Evolutionary conservation across 1,139 yeast genomes (phyloP).

Genomic region (Pichia sp.): DNA sequence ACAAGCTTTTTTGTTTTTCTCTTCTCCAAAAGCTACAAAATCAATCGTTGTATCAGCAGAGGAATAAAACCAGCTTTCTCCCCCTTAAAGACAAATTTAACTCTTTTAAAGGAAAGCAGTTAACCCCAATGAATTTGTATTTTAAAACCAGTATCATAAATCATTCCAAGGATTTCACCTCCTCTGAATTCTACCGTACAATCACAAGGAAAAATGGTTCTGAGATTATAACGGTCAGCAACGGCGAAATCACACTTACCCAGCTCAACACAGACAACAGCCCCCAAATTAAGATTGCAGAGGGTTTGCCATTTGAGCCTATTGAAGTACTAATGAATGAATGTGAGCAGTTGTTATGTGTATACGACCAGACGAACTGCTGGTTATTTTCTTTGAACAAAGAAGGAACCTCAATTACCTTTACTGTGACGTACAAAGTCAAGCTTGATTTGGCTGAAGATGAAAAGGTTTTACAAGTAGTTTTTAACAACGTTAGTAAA

Average conservation of each 20-base stretch:
- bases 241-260: conserved; percentile 21
- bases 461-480: conserved; percentile 25
- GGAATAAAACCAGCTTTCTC: too few species aligned
- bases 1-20: too few species aligned
- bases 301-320: conserved; percentile 23
- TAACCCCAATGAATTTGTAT: not conserved
- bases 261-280: conserved; percentile 10
- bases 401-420: conserved; percentile 19
- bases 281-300: not conserved
- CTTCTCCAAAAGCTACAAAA: too few species aligned
- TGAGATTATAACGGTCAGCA: conserved; percentile 25
- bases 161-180: conserved; percentile 8
- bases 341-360: conserved; percentile 25
- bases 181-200: conserved; percentile 19
- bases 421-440: conserved; percentile 16
- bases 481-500: conserved; percentile 28
- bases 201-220: conserved; percentile 25
- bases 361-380: conserved; percentile 21
- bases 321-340: conserved; percentile 22
- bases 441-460: conserved; percentile 13
- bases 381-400: conserved; percentile 24
- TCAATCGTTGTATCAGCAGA: too few species aligned
- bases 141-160: conserved; percentile 5
- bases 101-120: not conserved
- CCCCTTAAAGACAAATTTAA: too few species aligned